phyloP scores from a whole-genome alignment of 1,139 yeast genomes.

The Yamadazyma sp. region DNA sequence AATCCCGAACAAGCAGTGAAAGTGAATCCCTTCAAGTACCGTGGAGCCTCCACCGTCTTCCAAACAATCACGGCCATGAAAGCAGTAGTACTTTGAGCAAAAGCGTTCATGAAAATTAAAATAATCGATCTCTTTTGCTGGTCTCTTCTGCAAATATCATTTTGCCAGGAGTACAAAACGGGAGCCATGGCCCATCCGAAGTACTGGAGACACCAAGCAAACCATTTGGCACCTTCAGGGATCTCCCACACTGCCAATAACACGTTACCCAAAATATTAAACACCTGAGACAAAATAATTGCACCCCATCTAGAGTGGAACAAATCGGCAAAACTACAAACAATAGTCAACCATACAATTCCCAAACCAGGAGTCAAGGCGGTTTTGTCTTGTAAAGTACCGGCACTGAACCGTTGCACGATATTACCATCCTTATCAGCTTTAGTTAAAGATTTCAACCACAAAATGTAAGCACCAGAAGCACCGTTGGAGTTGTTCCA shows the following conservation, averaged over 20 bases:
- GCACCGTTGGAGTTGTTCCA: slow-evolving; percentile 57
- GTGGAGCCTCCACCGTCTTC: slow-evolving; percentile 43
- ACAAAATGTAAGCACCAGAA: slow-evolving; percentile 51
- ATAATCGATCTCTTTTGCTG: slow-evolving; percentile 44
- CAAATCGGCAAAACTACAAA: slow-evolving; percentile 48
- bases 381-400: slow-evolving; percentile 39
- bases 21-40: slow-evolving; percentile 39
- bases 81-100: slow-evolving; percentile 46
- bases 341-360: slow-evolving; percentile 37
- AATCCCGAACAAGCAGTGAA: slow-evolving; percentile 55
- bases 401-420: slow-evolving; percentile 25
- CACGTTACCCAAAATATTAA: slow-evolving; percentile 39
- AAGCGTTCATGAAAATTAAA: slow-evolving; percentile 43
- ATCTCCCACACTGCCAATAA: slow-evolving; percentile 49
- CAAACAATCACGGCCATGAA: slow-evolving; percentile 50
- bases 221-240: slow-evolving; percentile 48
- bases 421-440: slow-evolving; percentile 22
- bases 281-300: slow-evolving; percentile 51
- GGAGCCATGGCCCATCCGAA: slow-evolving; percentile 55
- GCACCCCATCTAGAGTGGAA: slow-evolving; percentile 59
- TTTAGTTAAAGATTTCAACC: slow-evolving; percentile 37
- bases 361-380: slow-evolving; percentile 49
- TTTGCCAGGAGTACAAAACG: slow-evolving; percentile 47
- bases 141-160: slow-evolving; percentile 47
- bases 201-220: slow-evolving; percentile 46